These are phyloP conservation scores for Dactylellina parvicollis DNA, from an alignment of 2,329 filamentous ascomycete species.

Conservation along the genomic window DNA sequence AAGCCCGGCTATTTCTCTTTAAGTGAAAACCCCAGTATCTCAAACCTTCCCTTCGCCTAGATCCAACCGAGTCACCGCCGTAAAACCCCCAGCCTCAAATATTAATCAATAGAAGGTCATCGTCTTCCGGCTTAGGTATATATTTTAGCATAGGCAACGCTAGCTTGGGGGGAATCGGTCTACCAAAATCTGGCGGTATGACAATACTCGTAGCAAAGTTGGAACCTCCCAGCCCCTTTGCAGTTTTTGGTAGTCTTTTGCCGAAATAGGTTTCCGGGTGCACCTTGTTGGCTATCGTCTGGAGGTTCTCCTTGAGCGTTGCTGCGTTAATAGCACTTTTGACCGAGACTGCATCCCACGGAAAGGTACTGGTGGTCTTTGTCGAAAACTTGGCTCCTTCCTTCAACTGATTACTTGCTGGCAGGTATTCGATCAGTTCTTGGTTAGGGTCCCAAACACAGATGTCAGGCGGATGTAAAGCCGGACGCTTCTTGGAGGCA, in stretches of 20 bases:
- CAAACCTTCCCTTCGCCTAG: too few relatives aligned
- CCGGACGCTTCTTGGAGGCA: background rate
- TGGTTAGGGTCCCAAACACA: conserved; percentile 35
- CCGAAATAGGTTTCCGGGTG: background rate
- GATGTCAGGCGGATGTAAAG: conserved; percentile 4
- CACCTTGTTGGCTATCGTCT: background rate
- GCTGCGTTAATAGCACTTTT: conserved; percentile 9
- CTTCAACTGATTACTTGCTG: background rate
- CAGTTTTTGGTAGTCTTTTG: background rate
- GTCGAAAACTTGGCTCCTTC: background rate
- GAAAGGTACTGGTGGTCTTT: background rate
- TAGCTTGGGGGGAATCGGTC: conserved; percentile 1
- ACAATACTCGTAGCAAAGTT: background rate
- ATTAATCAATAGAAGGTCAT: background rate
- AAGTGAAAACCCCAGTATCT: too few relatives aligned
- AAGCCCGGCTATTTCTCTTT: too few relatives aligned
- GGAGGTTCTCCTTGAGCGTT: conserved; percentile 2
- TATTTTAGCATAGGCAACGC: background rate
- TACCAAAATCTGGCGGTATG: background rate
- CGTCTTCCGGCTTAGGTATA: background rate
- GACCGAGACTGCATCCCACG: conserved; percentile 28
- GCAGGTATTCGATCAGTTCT: conserved; percentile 27
- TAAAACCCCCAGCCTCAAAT: background rate
- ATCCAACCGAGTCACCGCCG: background rate
- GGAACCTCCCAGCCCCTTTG: background rate